Conservation (phyloP, 441 rosid species). For the Gossypium gossypioides region DNA sequence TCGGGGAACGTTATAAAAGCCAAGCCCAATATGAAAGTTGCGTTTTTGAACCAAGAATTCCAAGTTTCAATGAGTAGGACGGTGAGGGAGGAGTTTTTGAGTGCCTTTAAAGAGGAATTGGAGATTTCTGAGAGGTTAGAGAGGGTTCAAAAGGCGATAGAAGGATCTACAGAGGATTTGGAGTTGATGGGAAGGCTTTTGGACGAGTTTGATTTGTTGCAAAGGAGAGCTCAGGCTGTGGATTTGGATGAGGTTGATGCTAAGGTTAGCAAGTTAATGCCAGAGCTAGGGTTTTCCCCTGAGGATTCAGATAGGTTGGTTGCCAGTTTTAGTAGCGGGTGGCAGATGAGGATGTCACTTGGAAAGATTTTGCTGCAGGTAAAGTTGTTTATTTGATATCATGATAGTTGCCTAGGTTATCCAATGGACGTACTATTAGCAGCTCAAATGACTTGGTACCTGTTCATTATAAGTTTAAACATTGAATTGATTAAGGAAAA, state of each 20-base stretch:
- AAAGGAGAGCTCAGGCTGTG: constrained; percentile 70
- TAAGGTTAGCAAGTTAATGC: constrained; percentile 82
- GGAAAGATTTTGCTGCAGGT: constrained; percentile 96
- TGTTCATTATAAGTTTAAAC: neutral
- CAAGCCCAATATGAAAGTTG: constrained; percentile 54
- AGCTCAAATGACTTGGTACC: neutral
- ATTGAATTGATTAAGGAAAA: neutral
- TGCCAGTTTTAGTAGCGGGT: constrained; percentile 84
- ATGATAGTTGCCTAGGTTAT: neutral
- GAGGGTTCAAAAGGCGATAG: constrained; percentile 79
- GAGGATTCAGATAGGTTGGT: constrained; percentile 89
- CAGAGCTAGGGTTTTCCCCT: constrained; percentile 61
- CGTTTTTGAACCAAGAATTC: constrained; percentile 80
- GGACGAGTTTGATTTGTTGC: constrained; percentile 87
- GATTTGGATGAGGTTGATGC: constrained; percentile 64
- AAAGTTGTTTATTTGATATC: constrained; percentile 1
- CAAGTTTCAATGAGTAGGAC: constrained; percentile 83
- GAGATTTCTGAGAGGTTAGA: constrained; percentile 43
- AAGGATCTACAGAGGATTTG: constrained; percentile 64
- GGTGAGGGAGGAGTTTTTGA: constrained; percentile 80
- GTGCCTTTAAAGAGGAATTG: constrained; percentile 84
- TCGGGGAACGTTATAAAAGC: constrained; percentile 76
- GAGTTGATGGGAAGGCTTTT: constrained; percentile 86
- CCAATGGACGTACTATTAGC: neutral
- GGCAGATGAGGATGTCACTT: constrained; percentile 99